Base-by-base conservation (phyloP, 2,329 filamentous ascomycete species). In the Colletotrichum falcatum region DNA sequence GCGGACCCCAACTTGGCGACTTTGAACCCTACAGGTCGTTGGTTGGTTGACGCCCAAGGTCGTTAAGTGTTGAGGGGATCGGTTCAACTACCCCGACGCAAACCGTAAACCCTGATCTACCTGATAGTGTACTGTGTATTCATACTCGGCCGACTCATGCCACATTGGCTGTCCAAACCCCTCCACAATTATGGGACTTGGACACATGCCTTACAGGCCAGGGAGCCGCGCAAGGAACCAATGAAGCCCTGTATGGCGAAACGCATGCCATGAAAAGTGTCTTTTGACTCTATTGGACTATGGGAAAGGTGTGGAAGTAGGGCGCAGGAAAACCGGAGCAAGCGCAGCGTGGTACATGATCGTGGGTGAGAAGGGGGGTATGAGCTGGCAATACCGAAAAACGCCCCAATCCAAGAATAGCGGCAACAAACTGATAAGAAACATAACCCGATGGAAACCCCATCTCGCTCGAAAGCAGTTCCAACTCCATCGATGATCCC, bases 221-320 rank as follows among this genome's bases (percentile, higher is more conserved):
- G 16, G 26, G 37, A 39, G 26, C 33, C 20, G 12, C 30, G 8
- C 55, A 30, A 37, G 30, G 26, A 26, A 11, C 30, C 9, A 46
- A 46, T 71, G 37, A 37, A 53, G 53, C 39, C 28, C 7, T 39
- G 42, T 35, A 18, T 59, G 58, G 48, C 59, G 65, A 18, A 49
- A 49, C n/a, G 35, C 33, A 39, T 58, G 44, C 53, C 59, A 39
- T 60, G 67, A 63, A 71, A 49, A 67, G 68, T 49, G 51, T 63
- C 59, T 30, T 48, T 46, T 71, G 68, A 68, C 68, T 62, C 68
- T 63, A 63, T 71, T 67, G 42, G 26, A 59, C 65, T 71, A 68
- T 63, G 44, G 46, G 30, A 48, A 30, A 48, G n/a, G 39, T 39
- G 23, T 33, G 26, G 60, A 67, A 54, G 39, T 56, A 54, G 58